Base-by-base conservation (phyloP, 176 grass and related monocot genomes). In the Dactylis glomerata region DNA sequence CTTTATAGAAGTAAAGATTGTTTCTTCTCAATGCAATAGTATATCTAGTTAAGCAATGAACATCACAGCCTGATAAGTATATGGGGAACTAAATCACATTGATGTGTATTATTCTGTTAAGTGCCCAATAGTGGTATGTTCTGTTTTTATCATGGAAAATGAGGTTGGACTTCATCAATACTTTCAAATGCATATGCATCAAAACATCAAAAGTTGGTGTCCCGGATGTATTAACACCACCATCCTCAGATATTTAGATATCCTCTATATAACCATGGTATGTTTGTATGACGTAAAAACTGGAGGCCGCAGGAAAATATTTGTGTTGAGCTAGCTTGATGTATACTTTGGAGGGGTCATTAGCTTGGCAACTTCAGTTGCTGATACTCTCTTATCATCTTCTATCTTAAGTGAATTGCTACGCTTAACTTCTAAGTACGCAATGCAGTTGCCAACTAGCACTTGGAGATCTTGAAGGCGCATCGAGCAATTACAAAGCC, bases 381-480 rank as follows among this genome's bases (percentile, higher is more conserved):
- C 44, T 64, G 44, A 73, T 84, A 66, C 41, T 89, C 57, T 80
- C 37, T 75, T 22, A 7, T 33, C 37, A 42, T 45, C 4, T 78
- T 8, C 16, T 16, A 86, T 62, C 54, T 75, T 73, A 72, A 87
- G 40, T 80, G 40, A 20, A 24, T 37, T 49, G 59, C 51, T 57
- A 61, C 28, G 13, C 32, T 90, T 55, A 87, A 67, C 40, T 73
- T 77, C 24, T 87, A 70, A 38, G 10, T 71, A 16, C 67, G 47
- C 51, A 55, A 79, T 92, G 47, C 83, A 98, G 93, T 84, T 98
- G 96, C 71, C 86, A 89, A 30, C 89, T 98, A 87, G 89, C 88
- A 66, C 84, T 98, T 83, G 96, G 96, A 6, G 84, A 96, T 73
- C 78, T 96, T 94, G 91, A 98, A 85, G 89, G 92, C 80, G 96